Evolutionary conservation across 2,329 filamentous ascomycete species (phyloP).

Genomic region (Colletotrichum gloeosporioides): DNA sequence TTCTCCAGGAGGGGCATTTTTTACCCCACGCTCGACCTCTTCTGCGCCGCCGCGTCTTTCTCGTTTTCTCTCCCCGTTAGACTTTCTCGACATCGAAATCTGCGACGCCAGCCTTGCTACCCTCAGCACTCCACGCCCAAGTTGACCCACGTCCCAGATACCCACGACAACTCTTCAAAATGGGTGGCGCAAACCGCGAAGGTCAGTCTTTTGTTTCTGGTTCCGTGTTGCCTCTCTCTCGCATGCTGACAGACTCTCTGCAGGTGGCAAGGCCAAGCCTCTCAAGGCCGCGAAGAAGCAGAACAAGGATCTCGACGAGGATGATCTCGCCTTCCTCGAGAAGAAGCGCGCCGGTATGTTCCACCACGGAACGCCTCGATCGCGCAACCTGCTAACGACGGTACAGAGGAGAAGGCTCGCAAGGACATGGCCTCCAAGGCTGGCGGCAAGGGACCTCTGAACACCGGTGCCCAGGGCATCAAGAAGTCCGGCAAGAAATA

Average conservation of each 20-base stretch:
- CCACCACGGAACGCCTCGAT: neutral
- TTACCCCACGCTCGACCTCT: slow-evolving; percentile 20
- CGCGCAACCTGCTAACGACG: neutral
- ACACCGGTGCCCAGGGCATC: slow-evolving; percentile 85
- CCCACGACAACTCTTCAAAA: slow-evolving; percentile 26
- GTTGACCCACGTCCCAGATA: neutral
- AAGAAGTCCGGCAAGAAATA: slow-evolving; percentile 99
- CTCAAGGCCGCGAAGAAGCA: slow-evolving; percentile 90
- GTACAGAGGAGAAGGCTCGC: slow-evolving; percentile 78
- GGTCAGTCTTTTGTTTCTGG: slow-evolving; percentile 27
- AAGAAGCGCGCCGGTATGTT: slow-evolving; percentile 83
- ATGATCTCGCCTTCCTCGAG: slow-evolving; percentile 81
- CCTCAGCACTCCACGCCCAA: neutral
- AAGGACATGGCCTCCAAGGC: slow-evolving; percentile 85
- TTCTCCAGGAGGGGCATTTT: slow-evolving; percentile 22
- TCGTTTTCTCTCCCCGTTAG: neutral
- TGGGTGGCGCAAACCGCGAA: slow-evolving; percentile 46
- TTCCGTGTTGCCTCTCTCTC: neutral
- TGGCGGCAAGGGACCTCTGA: slow-evolving; percentile 87
- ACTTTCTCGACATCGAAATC: neutral
- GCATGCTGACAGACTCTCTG: neutral
- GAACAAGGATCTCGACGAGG: slow-evolving; percentile 82
- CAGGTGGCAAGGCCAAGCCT: slow-evolving; percentile 84
- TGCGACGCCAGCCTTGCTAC: slow-evolving; percentile 11
- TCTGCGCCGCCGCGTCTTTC: neutral